Evolutionary conservation across 1,284 basidiomycete genomes (phyloP).

Genomic region (Apiotrichum porosum): DNA sequence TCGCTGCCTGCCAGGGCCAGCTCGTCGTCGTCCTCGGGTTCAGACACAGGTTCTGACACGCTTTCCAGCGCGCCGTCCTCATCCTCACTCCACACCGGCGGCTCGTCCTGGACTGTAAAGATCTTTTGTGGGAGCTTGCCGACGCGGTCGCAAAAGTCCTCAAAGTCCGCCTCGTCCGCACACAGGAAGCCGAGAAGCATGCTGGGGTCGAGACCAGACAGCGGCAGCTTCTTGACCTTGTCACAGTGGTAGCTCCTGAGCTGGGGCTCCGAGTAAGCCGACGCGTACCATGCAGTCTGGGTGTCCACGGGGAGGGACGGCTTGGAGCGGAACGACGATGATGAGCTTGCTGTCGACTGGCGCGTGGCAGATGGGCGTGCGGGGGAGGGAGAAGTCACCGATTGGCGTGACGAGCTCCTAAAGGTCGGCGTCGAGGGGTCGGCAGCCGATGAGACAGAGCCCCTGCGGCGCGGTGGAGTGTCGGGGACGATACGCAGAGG

Average conservation of each 20-base stretch:
- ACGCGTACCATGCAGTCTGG: slow-evolving; percentile 58
- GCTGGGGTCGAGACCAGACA: slow-evolving; percentile 87
- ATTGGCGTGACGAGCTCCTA: background rate
- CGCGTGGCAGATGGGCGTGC: background rate
- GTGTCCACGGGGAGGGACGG: slow-evolving; percentile 18
- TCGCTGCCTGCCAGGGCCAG: background rate
- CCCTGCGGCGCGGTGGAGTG: background rate
- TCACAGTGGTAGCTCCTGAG: slow-evolving; percentile 91
- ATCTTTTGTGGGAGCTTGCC: slow-evolving; percentile 66
- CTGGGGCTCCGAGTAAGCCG: slow-evolving; percentile 61
- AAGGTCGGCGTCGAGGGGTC: background rate
- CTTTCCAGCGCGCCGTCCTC: slow-evolving; percentile 75
- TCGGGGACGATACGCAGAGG: background rate
- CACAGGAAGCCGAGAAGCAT: slow-evolving; percentile 94
- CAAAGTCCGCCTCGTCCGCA: slow-evolving; percentile 74
- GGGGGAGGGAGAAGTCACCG: slow-evolving; percentile 1
- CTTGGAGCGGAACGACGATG: background rate
- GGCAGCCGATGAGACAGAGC: background rate
- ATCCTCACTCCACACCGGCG: slow-evolving; percentile 68
- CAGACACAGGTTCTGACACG: slow-evolving; percentile 59
- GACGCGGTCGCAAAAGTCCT: slow-evolving; percentile 70
- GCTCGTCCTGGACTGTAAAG: slow-evolving; percentile 78
- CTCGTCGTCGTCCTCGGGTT: slow-evolving; percentile 7
- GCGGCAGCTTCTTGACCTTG: slow-evolving; percentile 83
- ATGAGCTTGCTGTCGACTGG: background rate